Evolutionary conservation across 1,284 basidiomycete species (phyloP).

Genomic region (Sphagnurus paluster): DNA sequence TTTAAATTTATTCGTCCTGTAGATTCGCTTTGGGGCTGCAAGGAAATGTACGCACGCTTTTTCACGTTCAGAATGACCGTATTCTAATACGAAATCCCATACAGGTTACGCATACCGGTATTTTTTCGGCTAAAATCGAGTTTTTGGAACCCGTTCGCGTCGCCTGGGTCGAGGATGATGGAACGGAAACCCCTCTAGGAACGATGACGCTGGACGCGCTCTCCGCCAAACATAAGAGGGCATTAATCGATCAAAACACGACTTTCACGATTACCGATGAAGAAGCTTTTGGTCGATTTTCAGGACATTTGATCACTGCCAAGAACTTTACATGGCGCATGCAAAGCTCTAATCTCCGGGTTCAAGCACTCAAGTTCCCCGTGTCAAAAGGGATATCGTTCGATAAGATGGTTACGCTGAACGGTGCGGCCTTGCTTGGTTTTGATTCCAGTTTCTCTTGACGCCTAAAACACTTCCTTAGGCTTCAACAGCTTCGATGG

Average conservation of each 20-base stretch:
- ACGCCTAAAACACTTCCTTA: constrained; percentile 16
- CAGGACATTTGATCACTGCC: constrained; percentile 62
- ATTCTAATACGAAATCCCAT: constrained; percentile 6
- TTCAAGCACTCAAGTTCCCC: constrained; percentile 71
- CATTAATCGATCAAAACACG: constrained; percentile 57
- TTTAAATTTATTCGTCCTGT: constrained; percentile 3
- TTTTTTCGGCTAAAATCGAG: constrained; percentile 56
- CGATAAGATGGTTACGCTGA: constrained; percentile 55
- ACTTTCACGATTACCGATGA: constrained; percentile 56
- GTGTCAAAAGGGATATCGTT: constrained; percentile 62
- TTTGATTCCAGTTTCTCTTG: not conserved
- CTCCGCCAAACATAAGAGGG: constrained; percentile 49
- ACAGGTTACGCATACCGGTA: constrained; percentile 62
- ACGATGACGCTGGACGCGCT: constrained; percentile 46
- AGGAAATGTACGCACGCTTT: constrained; percentile 38
- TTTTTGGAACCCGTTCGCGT: constrained; percentile 56
- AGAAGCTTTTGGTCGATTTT: constrained; percentile 57
- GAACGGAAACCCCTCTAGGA: constrained; percentile 47
- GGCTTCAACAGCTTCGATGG: constrained; percentile 70
- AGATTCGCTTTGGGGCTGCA: constrained; percentile 52
- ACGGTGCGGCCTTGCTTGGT: constrained; percentile 33
- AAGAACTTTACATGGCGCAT: constrained; percentile 75
- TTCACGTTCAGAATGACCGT: constrained; percentile 14
- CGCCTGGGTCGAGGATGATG: constrained; percentile 52
- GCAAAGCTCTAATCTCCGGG: constrained; percentile 54